phyloP scores from a whole-genome alignment of 768 basidiomycete species.

The Termitomyces sp. region DNA sequence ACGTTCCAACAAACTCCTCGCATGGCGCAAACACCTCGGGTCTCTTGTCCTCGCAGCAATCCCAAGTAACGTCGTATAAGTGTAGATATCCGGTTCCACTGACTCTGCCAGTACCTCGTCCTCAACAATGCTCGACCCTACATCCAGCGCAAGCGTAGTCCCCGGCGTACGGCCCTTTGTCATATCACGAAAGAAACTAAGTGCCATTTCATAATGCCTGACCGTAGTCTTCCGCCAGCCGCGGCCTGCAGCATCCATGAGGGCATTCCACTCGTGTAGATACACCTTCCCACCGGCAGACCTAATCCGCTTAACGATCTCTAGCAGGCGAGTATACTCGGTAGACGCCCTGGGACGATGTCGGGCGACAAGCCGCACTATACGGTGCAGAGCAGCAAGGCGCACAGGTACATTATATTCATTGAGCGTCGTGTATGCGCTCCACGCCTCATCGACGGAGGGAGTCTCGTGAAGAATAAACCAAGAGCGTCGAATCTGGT shows the following conservation, averaged over 20 bases:
- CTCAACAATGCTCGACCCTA: conserved; percentile 9
- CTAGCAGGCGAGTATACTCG: conserved; percentile 60
- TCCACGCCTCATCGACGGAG: conserved; percentile 28
- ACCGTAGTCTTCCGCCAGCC: conserved; percentile 54
- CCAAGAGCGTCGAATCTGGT: conserved; percentile 11
- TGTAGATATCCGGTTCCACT: conserved; percentile 55
- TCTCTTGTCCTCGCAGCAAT: conserved; percentile 53
- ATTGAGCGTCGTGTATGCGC: conserved; percentile 32
- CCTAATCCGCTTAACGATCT: conserved; percentile 56
- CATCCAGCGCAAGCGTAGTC: conserved; percentile 17
- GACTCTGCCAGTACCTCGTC: conserved; percentile 11
- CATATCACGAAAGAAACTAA: conserved; percentile 60
- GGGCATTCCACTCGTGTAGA: conserved; percentile 71
- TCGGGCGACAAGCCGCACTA: conserved; percentile 53
- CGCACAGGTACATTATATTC: conserved; percentile 30
- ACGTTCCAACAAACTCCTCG: conserved; percentile 44
- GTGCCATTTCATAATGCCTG: conserved; percentile 54
- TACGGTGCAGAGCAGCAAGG: conserved; percentile 49
- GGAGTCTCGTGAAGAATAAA: conserved; percentile 16
- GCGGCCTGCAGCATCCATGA: conserved; percentile 62
- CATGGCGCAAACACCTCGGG: conserved; percentile 39
- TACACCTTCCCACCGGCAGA: conserved; percentile 47
- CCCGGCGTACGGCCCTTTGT: conserved; percentile 39
- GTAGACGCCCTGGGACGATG: conserved; percentile 51
- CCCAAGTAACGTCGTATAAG: conserved; percentile 62